Base-by-base conservation (phyloP, 352 stramenopile species). In the Phytophthora foliorum region DNA sequence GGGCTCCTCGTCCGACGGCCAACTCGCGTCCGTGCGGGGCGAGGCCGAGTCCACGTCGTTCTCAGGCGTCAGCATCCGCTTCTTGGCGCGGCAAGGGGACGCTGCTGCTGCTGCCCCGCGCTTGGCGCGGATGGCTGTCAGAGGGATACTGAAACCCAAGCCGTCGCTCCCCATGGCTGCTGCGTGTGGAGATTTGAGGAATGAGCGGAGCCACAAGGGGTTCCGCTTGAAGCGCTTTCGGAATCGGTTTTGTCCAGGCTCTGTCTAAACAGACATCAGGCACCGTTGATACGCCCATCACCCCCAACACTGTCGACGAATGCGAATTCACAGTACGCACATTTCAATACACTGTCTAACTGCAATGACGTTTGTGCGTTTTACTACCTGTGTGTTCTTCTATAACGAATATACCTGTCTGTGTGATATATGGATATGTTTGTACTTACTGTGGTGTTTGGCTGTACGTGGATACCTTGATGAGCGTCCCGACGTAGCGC, bases 51-150 rank as follows among this genome's bases (percentile, higher is more conserved):
- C 72, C 51, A 78, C 11, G n/a, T 76, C 66, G 51, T 66, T 61
- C 57, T 53, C 63, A 7, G 69, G 63, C 27, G 59, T 65, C 9
- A 87, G 57, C 80, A 90, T 78, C 46, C 70, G 67, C 42, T 77
- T 81, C 73, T 88, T 88, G 48, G 68, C 69, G 60, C 77, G 65
- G n/a, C 78, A 60, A 75, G 69, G 42, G 61, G 78, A 31, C 63
- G 44, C 36, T n/a, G n/a, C 34, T 29, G 34, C 13, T 29, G 69
- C 36, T 0, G 41, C 46, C 22, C 21, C 13, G 49, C 65, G 58
- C 31, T 74, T 72, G 38, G n/a, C 36, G 50, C 51, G 36, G 25
- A 79, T 53, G 42, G 58, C 57, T 2, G 45, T 57, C 16, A 79
- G 42, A 44, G 72, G 72, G 55, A 79, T 68, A 59, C 31, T 79